These are phyloP conservation scores for Suillus plorans DNA, from an alignment of 768 basidiomycete genomes.

Conservation along the genomic window DNA sequence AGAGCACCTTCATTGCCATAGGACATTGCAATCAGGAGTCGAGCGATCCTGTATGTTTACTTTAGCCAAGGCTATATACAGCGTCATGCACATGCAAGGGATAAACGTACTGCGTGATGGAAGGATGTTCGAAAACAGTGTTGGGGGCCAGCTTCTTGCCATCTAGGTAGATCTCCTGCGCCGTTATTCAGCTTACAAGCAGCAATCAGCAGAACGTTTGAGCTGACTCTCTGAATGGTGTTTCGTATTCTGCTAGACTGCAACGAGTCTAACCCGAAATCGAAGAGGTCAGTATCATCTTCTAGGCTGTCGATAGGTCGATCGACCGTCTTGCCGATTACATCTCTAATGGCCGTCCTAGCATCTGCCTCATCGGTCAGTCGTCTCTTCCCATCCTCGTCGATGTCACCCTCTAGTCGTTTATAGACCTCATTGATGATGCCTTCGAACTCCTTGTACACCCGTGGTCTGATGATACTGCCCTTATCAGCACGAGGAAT, in stretches of 20 bases:
- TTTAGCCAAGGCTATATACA: slow-evolving; percentile 3
- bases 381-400: slow-evolving; percentile 19
- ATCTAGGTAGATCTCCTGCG: slow-evolving; percentile 32
- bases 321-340: slow-evolving; percentile 24
- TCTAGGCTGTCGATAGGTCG: slow-evolving; percentile 14
- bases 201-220: slow-evolving; percentile 24
- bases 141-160: slow-evolving; percentile 24
- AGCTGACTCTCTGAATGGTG: slow-evolving; percentile 38
- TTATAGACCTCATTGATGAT: slow-evolving; percentile 41
- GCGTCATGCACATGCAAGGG: background rate
- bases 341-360: slow-evolving; percentile 8
- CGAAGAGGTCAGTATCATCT: slow-evolving; percentile 40
- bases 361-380: slow-evolving; percentile 15
- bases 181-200: slow-evolving; percentile 24
- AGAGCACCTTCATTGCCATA: slow-evolving; percentile 26
- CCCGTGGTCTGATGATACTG: slow-evolving; percentile 46
- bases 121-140: slow-evolving; percentile 52
- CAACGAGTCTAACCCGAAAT: slow-evolving; percentile 54
- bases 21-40: slow-evolving; percentile 37
- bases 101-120: slow-evolving; percentile 34
- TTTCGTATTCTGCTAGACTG: slow-evolving; percentile 54
- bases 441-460: slow-evolving; percentile 49
- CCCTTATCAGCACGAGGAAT: slow-evolving; percentile 55
- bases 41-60: slow-evolving; percentile 33
- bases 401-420: slow-evolving; percentile 42